Base-by-base conservation (phyloP, 2,329 filamentous ascomycete genomes). In the Fusarium oxysporum region DNA sequence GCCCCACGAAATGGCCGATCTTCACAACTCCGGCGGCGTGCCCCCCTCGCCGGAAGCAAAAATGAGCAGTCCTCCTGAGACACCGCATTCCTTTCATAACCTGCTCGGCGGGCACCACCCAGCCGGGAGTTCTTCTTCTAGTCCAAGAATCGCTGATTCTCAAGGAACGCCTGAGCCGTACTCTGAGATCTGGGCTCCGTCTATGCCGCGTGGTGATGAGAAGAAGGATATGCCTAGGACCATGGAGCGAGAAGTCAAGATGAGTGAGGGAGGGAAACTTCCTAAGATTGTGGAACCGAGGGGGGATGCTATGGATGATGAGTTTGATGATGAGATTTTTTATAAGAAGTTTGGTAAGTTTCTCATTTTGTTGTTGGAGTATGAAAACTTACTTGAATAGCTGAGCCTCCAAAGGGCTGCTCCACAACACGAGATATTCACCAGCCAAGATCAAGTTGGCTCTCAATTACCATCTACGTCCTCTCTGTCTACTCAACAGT, bases 401-500 rank as follows among this genome's bases (percentile, higher is more conserved):
- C 71, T 33, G 71, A 80, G 32, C 78, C 79, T 5, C 81, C 82
- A 3, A 79, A 70, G 14, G 79, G 80, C 35, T 83, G 82, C 66
- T 76, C 71, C 28, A 82, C 82, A 6, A 73, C 62, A 30, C 70
- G 73, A 35, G 78, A 82, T 38, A 79, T 83, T 28, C 77, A 79
- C 50, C 76, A 72, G 33, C 76, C 68, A 7, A 75, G 80, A 44
- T 75, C 72, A 17, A 83, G 80, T 51, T 91, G 88, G 87, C 81
- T 91, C 14, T 86, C 84, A 13, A 76, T 86, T 16, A 84, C 81
- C 1, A 82, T 88, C 19, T 76, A 87, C 23, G 48, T 81, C 4
- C 76, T 89, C 2, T 90, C 90, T 1, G 58, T 92, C 3, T 92
- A 92, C 74, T 92, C 91, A 1, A 92, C 91, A 0, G 70, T 87